Evolutionary conservation across 2,329 filamentous ascomycete genomes (phyloP), one percentile per base, ranked within the genome.

Genomic region (Fusarium sp.): DNA sequence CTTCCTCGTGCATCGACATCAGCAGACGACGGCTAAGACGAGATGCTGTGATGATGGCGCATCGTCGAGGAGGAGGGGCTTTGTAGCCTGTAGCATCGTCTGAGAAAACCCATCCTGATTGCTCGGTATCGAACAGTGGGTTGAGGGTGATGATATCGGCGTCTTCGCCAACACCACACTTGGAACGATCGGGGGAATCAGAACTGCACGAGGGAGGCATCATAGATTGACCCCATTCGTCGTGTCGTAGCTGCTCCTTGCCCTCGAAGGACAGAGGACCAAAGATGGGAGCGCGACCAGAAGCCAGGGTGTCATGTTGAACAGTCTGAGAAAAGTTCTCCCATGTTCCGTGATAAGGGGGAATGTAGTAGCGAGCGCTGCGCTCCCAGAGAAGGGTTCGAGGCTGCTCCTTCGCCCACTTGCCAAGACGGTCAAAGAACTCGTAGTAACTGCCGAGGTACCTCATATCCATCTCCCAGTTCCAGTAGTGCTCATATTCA

Each of bases 91-190:
- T 92, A 18, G 91, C 85, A 69, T 93, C 91, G 64, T 89, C 84
- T 7, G 87, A 84, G 60, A 93, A 90, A 42, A 93, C 87, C 91
- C 91, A 94, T 54, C 90, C 90, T 6, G 91, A 93, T 55, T 86
- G 82, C 11, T 89, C 85, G 0, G 90, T 86, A 72, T 94, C 90
- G 75, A 94, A 94, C 42, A 94, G 85, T 0, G 92, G 92, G 77
- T 93, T 92, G 72, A 94, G 86, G 0, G 90, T 92, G 76, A 94
- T 93, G 53, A 94, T 84, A 74, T 94, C 91, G 6, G 91, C 91
- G 25, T 89, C 86, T 78, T 93, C 91, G 65, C 86, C 89, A 7
- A 92, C 87, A 60, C 91, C 91, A 79, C 91, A 93, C 58, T 83
- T 76, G 2, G 75, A 73, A 62, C 77, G 73, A 69, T 87, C 85